Evolutionary conservation across 306 rosid genomes (phyloP).

Genomic region (Quercus dentata): DNA sequence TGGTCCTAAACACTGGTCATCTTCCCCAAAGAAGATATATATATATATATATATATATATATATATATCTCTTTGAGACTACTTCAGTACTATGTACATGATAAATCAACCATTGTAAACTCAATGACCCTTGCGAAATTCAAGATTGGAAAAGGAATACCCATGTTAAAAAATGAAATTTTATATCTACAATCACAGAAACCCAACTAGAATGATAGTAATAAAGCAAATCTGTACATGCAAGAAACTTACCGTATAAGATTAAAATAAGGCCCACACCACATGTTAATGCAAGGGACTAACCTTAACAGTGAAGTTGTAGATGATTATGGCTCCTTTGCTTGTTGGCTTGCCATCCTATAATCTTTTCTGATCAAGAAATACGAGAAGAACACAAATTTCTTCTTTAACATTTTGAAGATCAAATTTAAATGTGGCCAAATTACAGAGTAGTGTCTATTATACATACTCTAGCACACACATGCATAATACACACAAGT

Average conservation of each 20-base stretch:
- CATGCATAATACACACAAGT: too few species aligned
- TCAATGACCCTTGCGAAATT: not conserved
- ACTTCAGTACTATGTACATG: not conserved
- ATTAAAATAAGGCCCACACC: not conserved
- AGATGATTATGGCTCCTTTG: constrained; percentile 34
- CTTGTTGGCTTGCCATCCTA: constrained; percentile 33
- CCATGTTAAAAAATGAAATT: not conserved
- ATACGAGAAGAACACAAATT: not conserved
- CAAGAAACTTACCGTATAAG: not conserved
- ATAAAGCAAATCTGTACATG: not conserved
- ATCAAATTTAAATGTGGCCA: too few species aligned
- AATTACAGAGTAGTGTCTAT: too few species aligned
- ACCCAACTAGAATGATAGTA: not conserved
- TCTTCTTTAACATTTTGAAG: too few species aligned
- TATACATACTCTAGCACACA: too few species aligned
- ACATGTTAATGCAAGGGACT: not conserved
- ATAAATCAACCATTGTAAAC: not conserved
- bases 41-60: too few species aligned
- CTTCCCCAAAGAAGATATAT: not conserved
- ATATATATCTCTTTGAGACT: too few species aligned
- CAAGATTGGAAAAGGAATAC: not conserved
- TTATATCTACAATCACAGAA: not conserved
- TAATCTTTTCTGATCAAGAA: not conserved
- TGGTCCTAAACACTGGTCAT: too few species aligned
- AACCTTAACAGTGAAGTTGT: constrained; percentile 50